Base-by-base conservation (phyloP, 352 stramenopile species). In the Phytophthora pini region DNA sequence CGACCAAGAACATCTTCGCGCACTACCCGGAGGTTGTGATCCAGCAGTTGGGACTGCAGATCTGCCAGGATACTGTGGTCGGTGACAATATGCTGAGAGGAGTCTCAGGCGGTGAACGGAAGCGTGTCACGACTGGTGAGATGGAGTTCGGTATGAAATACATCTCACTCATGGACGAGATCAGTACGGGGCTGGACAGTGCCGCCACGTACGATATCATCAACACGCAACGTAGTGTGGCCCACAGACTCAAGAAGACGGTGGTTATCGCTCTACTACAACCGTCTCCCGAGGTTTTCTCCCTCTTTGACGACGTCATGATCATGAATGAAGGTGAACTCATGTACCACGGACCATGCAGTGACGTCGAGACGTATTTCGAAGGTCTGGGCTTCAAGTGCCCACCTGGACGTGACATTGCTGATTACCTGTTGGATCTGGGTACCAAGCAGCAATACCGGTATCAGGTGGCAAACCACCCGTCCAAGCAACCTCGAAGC, bases 71-170 rank as follows among this genome's bases (percentile, higher is more conserved):
- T 45, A 62, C 55, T 2, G 60, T 87, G 6, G 74, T 91, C 1
- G 82, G 82, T 7, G 56, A 89, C 47, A 70, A 61, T 7, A 78
- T 90, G 52, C 31, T 82, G 84, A 44, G 49, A 95, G 27, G 97
- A 97, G 72, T 98, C 22, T 84, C 87, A 56, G 73, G 92, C 24
- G 91, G 92, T 31, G 61, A 78, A 22, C 72, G 97, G 17, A 98
- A 98, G 71, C 79, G 93, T 11, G 81, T 97, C 36, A 97, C 94
- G 52, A 93, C 93, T 15, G 88, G 82, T 8, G 90, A 90, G 55
- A 98, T 98, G 82, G 63, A 97, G 48, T 79, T 97, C 12, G 93
- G 86, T 3, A 82, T 92, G 67, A 88, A 89, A 31, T 61, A 68
- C 24, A 70, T 95, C 15, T 67, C 91, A 8, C 55, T 97, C 22